Conservation (phyloP, 2,329 filamentous ascomycete species). For the Ophiostoma himal-ulmi region DNA sequence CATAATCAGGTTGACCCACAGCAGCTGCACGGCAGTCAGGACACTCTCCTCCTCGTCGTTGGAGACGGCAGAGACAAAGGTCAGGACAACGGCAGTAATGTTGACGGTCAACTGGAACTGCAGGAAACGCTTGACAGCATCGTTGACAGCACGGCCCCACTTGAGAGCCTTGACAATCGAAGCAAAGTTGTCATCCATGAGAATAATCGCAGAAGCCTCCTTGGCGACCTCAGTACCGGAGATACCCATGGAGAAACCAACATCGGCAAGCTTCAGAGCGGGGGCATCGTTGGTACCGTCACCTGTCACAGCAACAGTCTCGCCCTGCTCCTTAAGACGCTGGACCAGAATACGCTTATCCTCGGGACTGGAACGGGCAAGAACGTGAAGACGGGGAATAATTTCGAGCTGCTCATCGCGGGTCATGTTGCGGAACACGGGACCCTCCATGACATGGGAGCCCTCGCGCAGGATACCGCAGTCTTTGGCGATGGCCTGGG, state of each 20-base stretch:
- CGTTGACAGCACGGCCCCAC: constrained; percentile 73
- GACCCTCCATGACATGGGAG: constrained; percentile 71
- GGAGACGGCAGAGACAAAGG: constrained; percentile 80
- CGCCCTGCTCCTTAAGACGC: constrained; percentile 63
- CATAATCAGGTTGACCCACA: constrained; percentile 98
- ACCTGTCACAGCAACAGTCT: constrained; percentile 76
- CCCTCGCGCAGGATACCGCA: constrained; percentile 67
- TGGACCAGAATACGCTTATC: constrained; percentile 70
- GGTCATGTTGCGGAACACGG: constrained; percentile 67
- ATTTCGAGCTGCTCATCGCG: constrained; percentile 59
- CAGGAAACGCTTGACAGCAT: constrained; percentile 70
- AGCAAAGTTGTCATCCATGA: constrained; percentile 83
- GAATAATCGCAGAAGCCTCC: constrained; percentile 76
- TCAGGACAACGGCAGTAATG: constrained; percentile 80
- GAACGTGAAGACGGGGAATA: constrained; percentile 63
- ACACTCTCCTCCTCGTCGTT: constrained; percentile 65
- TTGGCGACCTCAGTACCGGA: constrained; percentile 78
- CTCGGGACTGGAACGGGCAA: constrained; percentile 69
- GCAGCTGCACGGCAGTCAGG: constrained; percentile 79
- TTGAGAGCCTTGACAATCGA: constrained; percentile 80
- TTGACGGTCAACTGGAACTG: constrained; percentile 82
- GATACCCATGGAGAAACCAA: constrained; percentile 83
- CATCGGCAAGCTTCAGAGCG: constrained; percentile 72
- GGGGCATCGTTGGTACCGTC: constrained; percentile 81
- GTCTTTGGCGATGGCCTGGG: constrained; percentile 70